Evolutionary conservation across 129 eudicot species (phyloP).

Genomic region (Erigeron canadensis): DNA sequence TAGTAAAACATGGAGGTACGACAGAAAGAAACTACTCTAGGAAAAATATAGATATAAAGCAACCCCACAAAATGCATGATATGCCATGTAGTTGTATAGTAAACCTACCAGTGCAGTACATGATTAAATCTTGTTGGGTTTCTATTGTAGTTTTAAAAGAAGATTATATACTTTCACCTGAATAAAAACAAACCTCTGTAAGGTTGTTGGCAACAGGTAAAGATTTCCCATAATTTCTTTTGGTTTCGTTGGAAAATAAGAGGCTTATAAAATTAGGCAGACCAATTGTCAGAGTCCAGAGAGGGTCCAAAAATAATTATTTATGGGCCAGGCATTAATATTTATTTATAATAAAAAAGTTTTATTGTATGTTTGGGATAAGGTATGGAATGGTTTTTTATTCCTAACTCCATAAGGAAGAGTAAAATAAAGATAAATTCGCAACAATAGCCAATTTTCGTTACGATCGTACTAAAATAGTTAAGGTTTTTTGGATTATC

Average conservation of each 20-base stretch:
- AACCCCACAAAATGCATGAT: conserved; percentile 11
- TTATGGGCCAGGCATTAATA: conserved; percentile 20
- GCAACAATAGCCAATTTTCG: too few relatives aligned
- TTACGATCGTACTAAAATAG: too few relatives aligned
- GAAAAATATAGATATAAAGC: not conserved
- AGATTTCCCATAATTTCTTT: conserved; percentile 19
- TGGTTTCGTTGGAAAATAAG: conserved; percentile 20
- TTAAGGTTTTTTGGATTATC: too few relatives aligned
- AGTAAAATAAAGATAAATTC: too few relatives aligned
- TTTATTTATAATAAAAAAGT: too few relatives aligned
- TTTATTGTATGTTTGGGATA: conserved; percentile 6
- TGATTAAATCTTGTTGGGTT: not conserved
- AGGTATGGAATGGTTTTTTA: not conserved
- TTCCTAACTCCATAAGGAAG: not conserved
- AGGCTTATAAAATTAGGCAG: conserved; percentile 20
- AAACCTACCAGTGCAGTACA: conserved; percentile 2
- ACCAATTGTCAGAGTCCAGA: conserved; percentile 32
- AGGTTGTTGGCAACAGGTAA: conserved; percentile 39
- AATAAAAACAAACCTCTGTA: conserved; percentile 18
- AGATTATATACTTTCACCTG: conserved; percentile 32
- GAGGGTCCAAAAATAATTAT: conserved; percentile 31
- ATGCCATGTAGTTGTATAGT: not conserved
- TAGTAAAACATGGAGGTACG: not conserved
- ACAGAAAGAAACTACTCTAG: not conserved
- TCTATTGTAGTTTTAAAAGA: not conserved